Percentiles rank a stretch among this genome's conserved stretches.
phyloP scores from a whole-genome alignment of 192 early-diverging fungal genomes.

The Coemansia sp. region DNA sequence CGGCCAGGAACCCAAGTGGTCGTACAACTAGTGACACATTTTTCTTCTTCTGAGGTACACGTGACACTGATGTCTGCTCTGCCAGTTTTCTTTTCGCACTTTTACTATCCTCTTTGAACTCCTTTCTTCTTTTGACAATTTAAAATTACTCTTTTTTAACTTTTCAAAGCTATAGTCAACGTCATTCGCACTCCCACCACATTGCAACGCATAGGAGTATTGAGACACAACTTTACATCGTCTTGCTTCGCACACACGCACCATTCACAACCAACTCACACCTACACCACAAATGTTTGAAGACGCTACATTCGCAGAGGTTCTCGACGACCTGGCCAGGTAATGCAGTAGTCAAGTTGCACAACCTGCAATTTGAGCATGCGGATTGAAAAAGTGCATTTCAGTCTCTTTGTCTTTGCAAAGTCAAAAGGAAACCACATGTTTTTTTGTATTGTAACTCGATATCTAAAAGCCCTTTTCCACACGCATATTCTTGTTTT shows the following conservation, averaged over 20 bases:
- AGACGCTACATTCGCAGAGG: slow-evolving; percentile 71
- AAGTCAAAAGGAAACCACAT: background rate
- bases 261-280: no score
- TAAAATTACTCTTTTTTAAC: no score
- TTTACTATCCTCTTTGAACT: slow-evolving; percentile 4
- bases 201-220: background rate
- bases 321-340: slow-evolving; percentile 86
- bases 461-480: background rate
- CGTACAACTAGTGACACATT: slow-evolving; percentile 35
- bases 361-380: background rate
- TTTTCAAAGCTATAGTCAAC: no score
- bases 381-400: background rate
- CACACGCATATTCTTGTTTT: slow-evolving; percentile 17
- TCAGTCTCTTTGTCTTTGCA: background rate
- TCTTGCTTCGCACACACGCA: background rate
- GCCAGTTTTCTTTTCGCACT: slow-evolving; percentile 4
- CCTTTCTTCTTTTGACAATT: slow-evolving; percentile 3
- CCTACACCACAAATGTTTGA: slow-evolving; percentile 53
- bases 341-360: slow-evolving; percentile 4
- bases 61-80: background rate
- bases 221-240: background rate
- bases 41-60: background rate
- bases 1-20: slow-evolving; percentile 38
- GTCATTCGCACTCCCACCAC: no score
- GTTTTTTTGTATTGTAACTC: background rate